Evolutionary conservation across 108 stramenopile genomes (phyloP).

Genomic region (Ochromonas danica): DNA sequence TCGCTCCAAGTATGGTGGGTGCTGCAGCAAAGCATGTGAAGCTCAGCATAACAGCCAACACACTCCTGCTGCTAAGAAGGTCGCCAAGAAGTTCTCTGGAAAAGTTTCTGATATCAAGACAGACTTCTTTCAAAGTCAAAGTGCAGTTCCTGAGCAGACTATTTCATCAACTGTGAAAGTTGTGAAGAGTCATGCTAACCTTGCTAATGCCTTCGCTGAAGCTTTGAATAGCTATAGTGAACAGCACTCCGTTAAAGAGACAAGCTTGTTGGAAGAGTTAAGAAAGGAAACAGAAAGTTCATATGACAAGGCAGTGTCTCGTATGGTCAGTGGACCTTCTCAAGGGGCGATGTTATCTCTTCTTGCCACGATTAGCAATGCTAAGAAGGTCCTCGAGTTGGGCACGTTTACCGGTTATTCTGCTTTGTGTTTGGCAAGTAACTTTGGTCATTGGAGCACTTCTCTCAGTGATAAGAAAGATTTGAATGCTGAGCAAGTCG

Average conservation of each 20-base stretch:
- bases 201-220: too few species aligned
- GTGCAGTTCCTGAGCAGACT: too few species aligned
- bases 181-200: too few species aligned
- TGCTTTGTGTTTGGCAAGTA: conserved; percentile 76
- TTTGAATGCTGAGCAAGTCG: conserved; percentile 7
- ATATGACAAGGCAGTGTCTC: conserved; percentile 65
- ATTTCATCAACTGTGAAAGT: too few species aligned
- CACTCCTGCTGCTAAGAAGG: too few species aligned
- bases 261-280: conserved; percentile 64
- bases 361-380: too few species aligned
- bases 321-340: conserved; percentile 75
- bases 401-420: conserved; percentile 91
- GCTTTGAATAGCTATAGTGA: too few species aligned
- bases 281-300: conserved; percentile 68
- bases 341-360: conserved; percentile 76
- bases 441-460: conserved; percentile 49
- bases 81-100: too few species aligned
- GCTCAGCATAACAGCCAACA: too few species aligned
- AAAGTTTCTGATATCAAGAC: too few species aligned
- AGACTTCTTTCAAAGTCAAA: too few species aligned
- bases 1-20: conserved; percentile 59
- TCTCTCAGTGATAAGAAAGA: too few species aligned
- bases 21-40: conserved; percentile 79
- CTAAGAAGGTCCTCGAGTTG: conserved; percentile 82
- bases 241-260: conserved; percentile 62